These are phyloP conservation scores for Cercophora scortea DNA, from an alignment of 495 filamentous ascomycete genomes.

Conservation along the genomic window DNA sequence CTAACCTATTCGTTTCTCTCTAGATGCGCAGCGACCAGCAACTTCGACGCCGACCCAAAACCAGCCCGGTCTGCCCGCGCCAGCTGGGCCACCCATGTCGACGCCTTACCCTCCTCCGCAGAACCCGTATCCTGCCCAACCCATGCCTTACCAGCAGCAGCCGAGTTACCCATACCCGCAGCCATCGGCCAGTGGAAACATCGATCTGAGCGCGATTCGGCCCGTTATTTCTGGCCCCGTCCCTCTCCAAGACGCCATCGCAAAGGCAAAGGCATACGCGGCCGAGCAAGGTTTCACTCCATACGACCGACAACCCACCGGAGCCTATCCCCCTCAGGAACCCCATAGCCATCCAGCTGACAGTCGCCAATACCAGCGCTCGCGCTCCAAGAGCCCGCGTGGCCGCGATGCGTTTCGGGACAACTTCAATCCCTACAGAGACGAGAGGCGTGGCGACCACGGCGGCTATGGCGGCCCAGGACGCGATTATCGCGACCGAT, in stretches of 20 bases:
- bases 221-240: slow-evolving; percentile 67
- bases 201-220: slow-evolving; percentile 69
- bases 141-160: slow-evolving; percentile 33
- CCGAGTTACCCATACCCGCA: slow-evolving; percentile 52
- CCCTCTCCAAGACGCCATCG: slow-evolving; percentile 64
- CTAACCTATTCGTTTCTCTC: background rate
- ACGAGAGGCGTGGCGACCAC: slow-evolving; percentile 55
- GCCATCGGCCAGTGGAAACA: slow-evolving; percentile 57
- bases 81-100: slow-evolving; percentile 13
- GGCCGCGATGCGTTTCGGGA: slow-evolving; percentile 58
- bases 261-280: slow-evolving; percentile 63
- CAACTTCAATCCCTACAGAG: slow-evolving; percentile 65
- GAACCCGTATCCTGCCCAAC: slow-evolving; percentile 29
- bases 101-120: slow-evolving; percentile 10
- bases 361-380: slow-evolving; percentile 48
- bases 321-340: slow-evolving; percentile 29
- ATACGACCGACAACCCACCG: slow-evolving; percentile 35
- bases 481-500: slow-evolving; percentile 56
- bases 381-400: slow-evolving; percentile 61
- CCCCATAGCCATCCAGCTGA: slow-evolving; percentile 22
- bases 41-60: slow-evolving; percentile 35
- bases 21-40: slow-evolving; percentile 24
- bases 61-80: slow-evolving; percentile 30
- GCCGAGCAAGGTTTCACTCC: slow-evolving; percentile 58
- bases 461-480: slow-evolving; percentile 1